These are phyloP conservation scores for Candida tetrigidarum DNA, from an alignment of 1,139 yeast species.

Conservation along the genomic window DNA sequence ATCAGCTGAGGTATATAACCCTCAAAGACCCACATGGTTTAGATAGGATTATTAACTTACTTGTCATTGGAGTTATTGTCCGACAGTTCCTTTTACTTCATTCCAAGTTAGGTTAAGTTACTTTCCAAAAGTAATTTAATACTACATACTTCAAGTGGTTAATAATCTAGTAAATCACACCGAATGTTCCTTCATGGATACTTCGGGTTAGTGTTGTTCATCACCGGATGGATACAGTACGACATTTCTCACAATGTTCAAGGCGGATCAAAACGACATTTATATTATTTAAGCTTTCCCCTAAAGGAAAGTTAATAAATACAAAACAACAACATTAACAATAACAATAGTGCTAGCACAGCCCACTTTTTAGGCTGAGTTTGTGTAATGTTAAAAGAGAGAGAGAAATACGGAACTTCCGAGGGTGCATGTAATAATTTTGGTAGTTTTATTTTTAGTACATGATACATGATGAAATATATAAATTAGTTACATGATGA, in stretches of 20 bases:
- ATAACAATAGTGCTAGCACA: not conserved
- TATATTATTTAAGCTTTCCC: no score
- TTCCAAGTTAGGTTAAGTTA: no score
- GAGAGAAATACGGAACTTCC: not conserved
- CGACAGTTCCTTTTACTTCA: no score
- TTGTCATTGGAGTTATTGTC: no score
- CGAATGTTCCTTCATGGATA: not conserved
- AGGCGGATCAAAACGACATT: conserved; percentile 5
- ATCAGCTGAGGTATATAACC: no score
- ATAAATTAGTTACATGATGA: not conserved
- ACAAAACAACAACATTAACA: no score
- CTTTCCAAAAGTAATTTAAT: no score
- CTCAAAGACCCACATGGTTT: no score
- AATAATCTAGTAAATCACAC: no score
- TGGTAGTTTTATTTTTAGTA: not conserved
- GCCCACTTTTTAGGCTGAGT: conserved; percentile 2
- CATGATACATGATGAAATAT: not conserved
- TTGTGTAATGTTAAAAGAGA: no score
- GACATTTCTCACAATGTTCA: not conserved
- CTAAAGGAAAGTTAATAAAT: not conserved
- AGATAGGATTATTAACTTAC: no score
- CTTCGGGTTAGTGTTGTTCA: not conserved
- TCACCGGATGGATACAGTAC: not conserved
- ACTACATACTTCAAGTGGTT: no score
- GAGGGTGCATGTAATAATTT: not conserved